These are phyloP conservation scores for Geoglossum cookeanum DNA, from an alignment of 2,329 filamentous ascomycete species.

Conservation along the genomic window DNA sequence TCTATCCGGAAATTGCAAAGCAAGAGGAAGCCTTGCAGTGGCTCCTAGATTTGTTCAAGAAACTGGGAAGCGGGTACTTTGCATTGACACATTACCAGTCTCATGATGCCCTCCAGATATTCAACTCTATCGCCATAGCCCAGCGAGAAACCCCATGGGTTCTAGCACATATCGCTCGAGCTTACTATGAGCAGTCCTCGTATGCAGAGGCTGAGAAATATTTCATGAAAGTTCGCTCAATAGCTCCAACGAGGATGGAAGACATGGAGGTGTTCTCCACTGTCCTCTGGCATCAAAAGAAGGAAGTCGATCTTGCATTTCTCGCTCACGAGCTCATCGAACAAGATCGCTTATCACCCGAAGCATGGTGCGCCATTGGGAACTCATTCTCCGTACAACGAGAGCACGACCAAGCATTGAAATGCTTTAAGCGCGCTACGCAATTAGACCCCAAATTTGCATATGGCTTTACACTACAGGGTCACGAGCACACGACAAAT, in stretches of 20 bases:
- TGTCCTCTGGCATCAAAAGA: slow-evolving; percentile 94
- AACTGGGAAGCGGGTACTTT: slow-evolving; percentile 64
- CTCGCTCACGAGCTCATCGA: slow-evolving; percentile 82
- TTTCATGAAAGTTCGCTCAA: slow-evolving; percentile 59
- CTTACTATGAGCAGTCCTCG: slow-evolving; percentile 74
- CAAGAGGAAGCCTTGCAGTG: slow-evolving; percentile 58
- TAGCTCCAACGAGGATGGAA: slow-evolving; percentile 66
- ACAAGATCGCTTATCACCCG: slow-evolving; percentile 68
- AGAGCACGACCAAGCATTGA: slow-evolving; percentile 85
- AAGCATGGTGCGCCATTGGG: slow-evolving; percentile 89
- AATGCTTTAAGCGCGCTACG: slow-evolving; percentile 86
- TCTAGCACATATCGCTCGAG: slow-evolving; percentile 72
- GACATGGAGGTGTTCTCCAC: slow-evolving; percentile 99
- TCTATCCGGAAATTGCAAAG: slow-evolving; percentile 33
- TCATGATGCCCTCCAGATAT: slow-evolving; percentile 54
- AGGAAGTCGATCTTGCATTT: slow-evolving; percentile 79
- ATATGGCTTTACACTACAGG: slow-evolving; percentile 88
- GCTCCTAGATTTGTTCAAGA: slow-evolving; percentile 63
- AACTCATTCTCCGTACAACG: slow-evolving; percentile 86
- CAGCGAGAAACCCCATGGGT: slow-evolving; percentile 92
- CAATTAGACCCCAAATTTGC: slow-evolving; percentile 81
- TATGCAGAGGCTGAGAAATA: slow-evolving; percentile 76
- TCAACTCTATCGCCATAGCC: slow-evolving; percentile 46
- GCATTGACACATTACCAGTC: slow-evolving; percentile 63
- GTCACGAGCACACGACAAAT: slow-evolving; percentile 86